Evolutionary conservation across 495 filamentous ascomycete species (phyloP).

Genomic region (Penicillium turbatum): DNA sequence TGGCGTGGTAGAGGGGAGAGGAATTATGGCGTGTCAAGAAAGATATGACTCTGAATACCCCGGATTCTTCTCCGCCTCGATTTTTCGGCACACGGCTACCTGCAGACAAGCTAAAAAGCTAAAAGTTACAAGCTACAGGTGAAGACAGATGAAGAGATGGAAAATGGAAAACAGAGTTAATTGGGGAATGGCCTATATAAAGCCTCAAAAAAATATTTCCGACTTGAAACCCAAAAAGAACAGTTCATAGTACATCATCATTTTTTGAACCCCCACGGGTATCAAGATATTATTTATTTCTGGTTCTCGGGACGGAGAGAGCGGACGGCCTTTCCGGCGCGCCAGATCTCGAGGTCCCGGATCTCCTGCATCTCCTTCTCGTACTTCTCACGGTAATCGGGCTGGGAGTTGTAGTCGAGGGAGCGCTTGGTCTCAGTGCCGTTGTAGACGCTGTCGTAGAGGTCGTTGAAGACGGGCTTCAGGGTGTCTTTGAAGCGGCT

Average conservation of each 20-base stretch:
- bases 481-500: slow-evolving; percentile 88
- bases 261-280: slow-evolving; percentile 35
- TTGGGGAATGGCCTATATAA: slow-evolving; percentile 3
- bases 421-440: slow-evolving; percentile 90
- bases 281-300: slow-evolving; percentile 55
- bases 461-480: slow-evolving; percentile 96
- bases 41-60: slow-evolving; percentile 7
- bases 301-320: slow-evolving; percentile 91
- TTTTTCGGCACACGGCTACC: not conserved
- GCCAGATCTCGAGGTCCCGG: slow-evolving; percentile 95
- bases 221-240: slow-evolving; percentile 25
- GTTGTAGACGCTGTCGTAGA: slow-evolving; percentile 85
- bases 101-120: not conserved
- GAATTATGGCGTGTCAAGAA: not conserved
- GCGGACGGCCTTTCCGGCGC: slow-evolving; percentile 92
- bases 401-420: slow-evolving; percentile 90
- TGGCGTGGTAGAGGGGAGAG: not conserved
- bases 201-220: slow-evolving; percentile 20
- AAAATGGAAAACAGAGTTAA: slow-evolving; percentile 3
- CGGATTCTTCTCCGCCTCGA: slow-evolving; percentile 9
- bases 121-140: not conserved
- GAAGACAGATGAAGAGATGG: not conserved
- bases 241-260: slow-evolving; percentile 46
- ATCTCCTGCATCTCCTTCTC: slow-evolving; percentile 97
- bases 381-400: slow-evolving; percentile 92